Evolutionary conservation across 768 basidiomycete species (phyloP), one percentile per base, ranked within the genome.

Genomic region (Kondoa malvinella): DNA sequence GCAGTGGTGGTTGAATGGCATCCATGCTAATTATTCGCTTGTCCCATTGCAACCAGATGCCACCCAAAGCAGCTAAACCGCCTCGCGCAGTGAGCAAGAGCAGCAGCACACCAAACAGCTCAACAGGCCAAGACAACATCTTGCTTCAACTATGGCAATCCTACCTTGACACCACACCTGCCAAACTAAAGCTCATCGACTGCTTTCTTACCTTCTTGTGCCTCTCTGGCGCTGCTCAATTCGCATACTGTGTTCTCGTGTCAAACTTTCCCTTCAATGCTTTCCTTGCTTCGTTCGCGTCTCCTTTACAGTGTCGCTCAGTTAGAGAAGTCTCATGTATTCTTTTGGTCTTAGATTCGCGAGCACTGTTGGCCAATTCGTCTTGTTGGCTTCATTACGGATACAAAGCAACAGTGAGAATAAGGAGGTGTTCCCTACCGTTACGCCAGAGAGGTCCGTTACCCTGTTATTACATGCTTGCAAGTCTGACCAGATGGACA

Each of bases 231-330:
- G 82, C 92, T 68, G 76, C 85, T 58, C 92, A 96, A 77, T 96
- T 99, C 79, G 79, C 83, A 12, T 97, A 97, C 80, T 91, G 94
- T 79, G 78, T 94, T 32, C 81, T 90, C 72, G 82, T 99, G 70
- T 91, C 91, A 68, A 87, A 85, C 79, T 97, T 85, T 78, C 95
- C 95, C 27, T 96, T 92, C 81, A 96, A 99, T 73, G 91, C 95
- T 50, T 99, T 99, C 79, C 78, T 96, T 73, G 86, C 91, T 71
- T 92, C 91, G 95, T 96, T 78, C 70, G 88, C 78, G 4, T 25
- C 30, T 17, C 56, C 2, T 60, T 31, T 26, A 27, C n/a, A 25
- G 34, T 62, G 34, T 16, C 26, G 21, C 61, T 12, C 17, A 25
- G 30, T 17, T 56, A n/a, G 8, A 8, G 40, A 1, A 12, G 25